Base-by-base conservation (phyloP, 495 filamentous ascomycete species). In the Usnea hakonensis region DNA sequence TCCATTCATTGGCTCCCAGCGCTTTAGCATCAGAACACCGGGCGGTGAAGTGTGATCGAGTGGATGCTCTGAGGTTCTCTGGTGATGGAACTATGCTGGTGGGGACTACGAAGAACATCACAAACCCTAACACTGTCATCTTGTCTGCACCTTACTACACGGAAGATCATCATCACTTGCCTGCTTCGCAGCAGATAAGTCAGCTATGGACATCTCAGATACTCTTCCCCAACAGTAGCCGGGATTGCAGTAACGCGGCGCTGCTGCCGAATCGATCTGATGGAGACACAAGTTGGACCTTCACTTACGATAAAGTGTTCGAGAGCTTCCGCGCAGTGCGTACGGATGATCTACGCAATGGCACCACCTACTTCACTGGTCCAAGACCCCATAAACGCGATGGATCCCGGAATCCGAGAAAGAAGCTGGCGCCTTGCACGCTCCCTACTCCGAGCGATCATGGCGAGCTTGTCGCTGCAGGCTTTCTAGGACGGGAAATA, bases 181-280 rank as follows among this genome's bases (percentile, higher is more conserved):
- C 83, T 13, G 73, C 74, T 30, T 78, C 83, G 52, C 87, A 90
- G 63, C 78, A 85, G 58, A 80, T 93, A 43, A 88, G 87, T 68
- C 85, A 85, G 9, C 78, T 93, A 68, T 95, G 90, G 90, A 95
- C 90, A 48, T 91, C 90, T 1, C 91, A 92, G 44, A 91, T 95
- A 33, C 75, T 95, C 1, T 95, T 95, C 55, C 90, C 90, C 1
- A 88, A 91, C 60, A 85, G 82, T 23, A 90, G 85, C 58, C 79
- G 82, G 43, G 85, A 87, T 41, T 91, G 87, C 62, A 90, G 86
- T 59, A 87, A 92, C 73, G 90, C 88, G 43, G 85, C 86, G 3
- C 68, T 93, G 23, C 75, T 95, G 3, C 84, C 89, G 40, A 78
- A 83, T 64, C 82, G 85, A 37, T 80, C 81, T n/a, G 82, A 88